Evolutionary conservation across 805 yeast genomes (phyloP).

Genomic region (Candida sakaeoensis): DNA sequence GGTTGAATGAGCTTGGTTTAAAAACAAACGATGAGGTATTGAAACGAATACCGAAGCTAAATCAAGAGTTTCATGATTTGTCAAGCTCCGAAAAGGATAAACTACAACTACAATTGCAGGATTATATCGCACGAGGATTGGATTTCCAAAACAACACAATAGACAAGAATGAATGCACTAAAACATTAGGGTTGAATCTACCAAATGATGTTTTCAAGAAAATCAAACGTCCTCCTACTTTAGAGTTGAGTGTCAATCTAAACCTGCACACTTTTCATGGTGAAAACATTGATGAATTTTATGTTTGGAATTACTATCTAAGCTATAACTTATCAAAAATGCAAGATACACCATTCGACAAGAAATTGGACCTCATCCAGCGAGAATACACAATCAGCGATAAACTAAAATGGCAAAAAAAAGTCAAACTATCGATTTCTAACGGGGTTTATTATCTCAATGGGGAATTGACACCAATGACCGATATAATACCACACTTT

Average conservation of each 20-base stretch:
- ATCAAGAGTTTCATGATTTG: neutral
- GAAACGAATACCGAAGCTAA: neutral
- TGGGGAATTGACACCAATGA: neutral
- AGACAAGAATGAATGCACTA: neutral
- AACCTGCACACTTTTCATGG: neutral
- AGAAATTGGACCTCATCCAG: neutral
- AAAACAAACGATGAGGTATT: neutral
- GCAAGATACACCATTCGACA: neutral
- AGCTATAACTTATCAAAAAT: neutral
- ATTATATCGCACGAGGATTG: neutral
- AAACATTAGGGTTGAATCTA: conserved; percentile 1
- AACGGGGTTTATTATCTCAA: neutral
- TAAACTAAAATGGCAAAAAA: neutral
- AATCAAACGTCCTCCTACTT: neutral
- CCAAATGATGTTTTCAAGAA: neutral
- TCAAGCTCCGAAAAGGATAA: neutral
- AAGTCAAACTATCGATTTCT: neutral
- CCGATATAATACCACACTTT: neutral
- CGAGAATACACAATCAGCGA: neutral
- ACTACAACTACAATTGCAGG: neutral
- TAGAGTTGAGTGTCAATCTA: neutral
- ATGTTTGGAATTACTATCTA: conserved; percentile 4
- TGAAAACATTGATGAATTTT: neutral
- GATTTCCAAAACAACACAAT: neutral
- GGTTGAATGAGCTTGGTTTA: neutral